Conservation (phyloP, 371 early-diverging fungal genomes). For the Rhizomucor miehei region DNA sequence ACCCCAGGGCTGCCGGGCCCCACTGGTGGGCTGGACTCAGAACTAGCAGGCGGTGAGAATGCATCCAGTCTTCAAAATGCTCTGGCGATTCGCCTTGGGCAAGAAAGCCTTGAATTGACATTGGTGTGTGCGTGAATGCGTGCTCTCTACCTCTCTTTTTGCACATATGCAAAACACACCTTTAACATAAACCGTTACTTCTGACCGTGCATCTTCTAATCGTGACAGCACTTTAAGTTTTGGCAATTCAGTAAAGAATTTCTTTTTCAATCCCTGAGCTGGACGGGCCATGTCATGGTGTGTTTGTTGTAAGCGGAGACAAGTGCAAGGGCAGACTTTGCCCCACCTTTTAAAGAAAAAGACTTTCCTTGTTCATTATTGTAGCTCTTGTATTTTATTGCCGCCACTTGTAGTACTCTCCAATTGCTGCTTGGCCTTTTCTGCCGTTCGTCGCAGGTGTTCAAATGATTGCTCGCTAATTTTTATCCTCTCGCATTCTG, state of each 20-base stretch:
- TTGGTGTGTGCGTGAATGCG: not conserved
- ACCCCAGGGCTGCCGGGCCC: slow-evolving; percentile 46
- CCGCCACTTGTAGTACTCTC: no score
- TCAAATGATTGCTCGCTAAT: not conserved
- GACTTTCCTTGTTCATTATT: no score
- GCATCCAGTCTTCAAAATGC: slow-evolving; percentile 49
- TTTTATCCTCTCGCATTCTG: not conserved
- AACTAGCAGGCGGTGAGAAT: slow-evolving; percentile 44
- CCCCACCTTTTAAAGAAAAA: no score
- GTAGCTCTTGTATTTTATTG: no score
- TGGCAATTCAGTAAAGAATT: slow-evolving; percentile 42
- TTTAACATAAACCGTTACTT: slow-evolving; percentile 49
- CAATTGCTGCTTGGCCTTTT: not conserved
- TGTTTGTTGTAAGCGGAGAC: no score
- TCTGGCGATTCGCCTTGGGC: slow-evolving; percentile 40
- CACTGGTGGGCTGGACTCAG: slow-evolving; percentile 35
- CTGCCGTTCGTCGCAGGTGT: not conserved
- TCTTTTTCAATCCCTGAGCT: slow-evolving; percentile 7
- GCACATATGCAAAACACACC: no score
- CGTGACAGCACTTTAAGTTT: slow-evolving; percentile 36
- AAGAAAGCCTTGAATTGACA: slow-evolving; percentile 16
- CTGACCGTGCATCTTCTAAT: slow-evolving; percentile 24
- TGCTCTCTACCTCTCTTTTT: no score
- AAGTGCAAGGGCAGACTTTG: no score
- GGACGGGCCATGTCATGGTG: no score